Evolutionary conservation across 164 flowering plant species (phyloP).

Genomic region (Vitis riparia): DNA sequence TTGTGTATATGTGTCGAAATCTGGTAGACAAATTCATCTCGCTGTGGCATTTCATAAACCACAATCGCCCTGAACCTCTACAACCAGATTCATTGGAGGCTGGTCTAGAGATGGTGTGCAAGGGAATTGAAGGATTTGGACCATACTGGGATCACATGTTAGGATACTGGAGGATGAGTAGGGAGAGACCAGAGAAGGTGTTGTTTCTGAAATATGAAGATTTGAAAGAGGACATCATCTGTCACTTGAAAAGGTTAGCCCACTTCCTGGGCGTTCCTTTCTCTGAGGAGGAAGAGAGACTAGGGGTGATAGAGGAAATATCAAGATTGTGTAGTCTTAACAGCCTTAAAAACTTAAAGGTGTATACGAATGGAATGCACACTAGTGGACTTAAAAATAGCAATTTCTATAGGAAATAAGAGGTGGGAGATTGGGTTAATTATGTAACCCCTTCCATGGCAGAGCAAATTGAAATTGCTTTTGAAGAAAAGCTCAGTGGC

Average conservation of each 20-base stretch:
- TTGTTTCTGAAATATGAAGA: not conserved
- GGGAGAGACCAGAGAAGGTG: not conserved
- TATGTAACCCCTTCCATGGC: too few species aligned
- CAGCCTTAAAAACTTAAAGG: not conserved
- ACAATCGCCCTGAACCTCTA: too few species aligned
- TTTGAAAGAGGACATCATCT: not conserved
- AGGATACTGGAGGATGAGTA: not conserved
- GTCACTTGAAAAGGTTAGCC: not conserved
- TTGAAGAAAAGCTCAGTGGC: too few species aligned
- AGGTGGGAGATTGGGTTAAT: too few species aligned
- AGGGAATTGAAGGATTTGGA: not conserved
- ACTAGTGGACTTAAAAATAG: too few species aligned
- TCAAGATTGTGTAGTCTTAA: not conserved
- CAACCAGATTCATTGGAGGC: too few species aligned
- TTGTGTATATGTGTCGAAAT: slow-evolving; percentile 15
- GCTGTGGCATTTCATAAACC: too few species aligned
- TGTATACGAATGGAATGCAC: not conserved
- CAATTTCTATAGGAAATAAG: too few species aligned
- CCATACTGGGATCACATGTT: not conserved
- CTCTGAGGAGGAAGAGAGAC: not conserved
- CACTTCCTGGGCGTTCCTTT: not conserved
- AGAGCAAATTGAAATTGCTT: too few species aligned
- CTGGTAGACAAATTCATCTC: not conserved
- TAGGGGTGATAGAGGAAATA: not conserved
- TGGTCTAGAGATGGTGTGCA: too few species aligned